Percentiles rank a stretch among this genome's conserved stretches.
phyloP scores from a whole-genome alignment of 331 rosid genomes.

The Quercus tomentella region DNA sequence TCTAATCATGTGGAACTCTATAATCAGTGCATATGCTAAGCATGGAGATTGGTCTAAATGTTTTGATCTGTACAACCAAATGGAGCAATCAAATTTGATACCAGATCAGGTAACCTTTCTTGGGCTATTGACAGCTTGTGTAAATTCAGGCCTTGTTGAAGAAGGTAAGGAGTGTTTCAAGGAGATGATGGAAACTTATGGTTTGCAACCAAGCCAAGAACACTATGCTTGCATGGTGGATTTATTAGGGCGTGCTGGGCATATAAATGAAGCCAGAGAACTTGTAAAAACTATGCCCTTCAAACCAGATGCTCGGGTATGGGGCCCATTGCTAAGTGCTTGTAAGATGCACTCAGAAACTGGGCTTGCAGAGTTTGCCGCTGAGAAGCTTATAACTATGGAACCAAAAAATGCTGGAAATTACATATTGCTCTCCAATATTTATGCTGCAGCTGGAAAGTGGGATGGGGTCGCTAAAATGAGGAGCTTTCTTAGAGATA shows the following conservation, averaged over 20 bases:
- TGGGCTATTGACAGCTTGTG: constrained; percentile 69
- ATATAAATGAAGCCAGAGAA: constrained; percentile 52
- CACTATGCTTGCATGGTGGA: constrained; percentile 78
- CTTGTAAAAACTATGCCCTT: constrained; percentile 50
- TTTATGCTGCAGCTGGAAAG: constrained; percentile 76
- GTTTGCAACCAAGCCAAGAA: constrained; percentile 58
- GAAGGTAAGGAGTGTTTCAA: constrained; percentile 51
- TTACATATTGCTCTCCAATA: constrained; percentile 71
- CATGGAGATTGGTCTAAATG: constrained; percentile 65
- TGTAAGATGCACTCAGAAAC: constrained; percentile 60
- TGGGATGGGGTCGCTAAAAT: constrained; percentile 72
- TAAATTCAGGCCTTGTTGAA: constrained; percentile 63
- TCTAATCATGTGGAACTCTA: constrained; percentile 72
- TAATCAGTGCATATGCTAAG: constrained; percentile 65
- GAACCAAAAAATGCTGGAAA: constrained; percentile 83
- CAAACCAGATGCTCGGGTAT: constrained; percentile 64
- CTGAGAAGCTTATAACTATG: constrained; percentile 58
- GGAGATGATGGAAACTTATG: constrained; percentile 58
- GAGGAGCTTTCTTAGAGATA: constrained; percentile 63
- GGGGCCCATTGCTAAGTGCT: constrained; percentile 77
- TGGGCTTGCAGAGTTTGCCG: constrained; percentile 58
- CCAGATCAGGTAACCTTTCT: constrained; percentile 73
- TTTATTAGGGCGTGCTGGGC: constrained; percentile 76
- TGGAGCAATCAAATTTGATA: constrained; percentile 42
- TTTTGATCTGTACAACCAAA: constrained; percentile 48